Evolutionary conservation across 2,329 filamentous ascomycete species (phyloP).

Genomic region (Penicillium aurantiogriseum): DNA sequence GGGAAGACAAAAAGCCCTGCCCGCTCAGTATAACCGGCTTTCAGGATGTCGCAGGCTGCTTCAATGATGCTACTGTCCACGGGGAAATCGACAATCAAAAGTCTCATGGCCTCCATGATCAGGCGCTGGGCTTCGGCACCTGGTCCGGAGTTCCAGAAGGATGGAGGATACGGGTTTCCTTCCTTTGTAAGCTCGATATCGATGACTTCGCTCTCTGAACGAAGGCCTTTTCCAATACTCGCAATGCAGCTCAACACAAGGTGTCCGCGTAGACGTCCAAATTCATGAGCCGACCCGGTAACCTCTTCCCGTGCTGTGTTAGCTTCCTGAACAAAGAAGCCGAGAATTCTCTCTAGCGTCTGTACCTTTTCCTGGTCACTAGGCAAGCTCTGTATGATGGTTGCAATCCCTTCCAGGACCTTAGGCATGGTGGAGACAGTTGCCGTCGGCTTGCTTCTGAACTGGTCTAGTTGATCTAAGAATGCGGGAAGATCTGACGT

Average conservation of each 20-base stretch:
- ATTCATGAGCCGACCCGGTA: slow-evolving; percentile 31
- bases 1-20: slow-evolving; percentile 46
- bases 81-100: slow-evolving; percentile 42
- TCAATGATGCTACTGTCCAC: slow-evolving; percentile 45
- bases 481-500: slow-evolving; percentile 44
- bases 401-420: slow-evolving; percentile 46
- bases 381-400: slow-evolving; percentile 43
- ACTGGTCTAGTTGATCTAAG: slow-evolving; percentile 42
- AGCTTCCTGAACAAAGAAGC: slow-evolving; percentile 39
- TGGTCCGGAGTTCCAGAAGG: slow-evolving; percentile 40
- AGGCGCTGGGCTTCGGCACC: slow-evolving; percentile 34
- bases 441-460: slow-evolving; percentile 38
- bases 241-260: slow-evolving; percentile 42
- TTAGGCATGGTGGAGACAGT: slow-evolving; percentile 41
- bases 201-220: slow-evolving; percentile 37
- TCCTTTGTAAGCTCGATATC: slow-evolving; percentile 31
- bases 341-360: slow-evolving; percentile 39
- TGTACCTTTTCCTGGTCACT: slow-evolving; percentile 42
- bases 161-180: slow-evolving; percentile 30
- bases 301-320: slow-evolving; percentile 34
- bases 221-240: slow-evolving; percentile 43
- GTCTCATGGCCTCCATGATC: slow-evolving; percentile 43
- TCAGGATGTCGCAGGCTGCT: slow-evolving; percentile 47
- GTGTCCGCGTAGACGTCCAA: slow-evolving; percentile 34
- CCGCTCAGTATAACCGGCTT: slow-evolving; percentile 47